These are phyloP conservation scores for Cyclocybe aegerita DNA, from an alignment of 768 basidiomycete genomes.

Conservation along the genomic window DNA sequence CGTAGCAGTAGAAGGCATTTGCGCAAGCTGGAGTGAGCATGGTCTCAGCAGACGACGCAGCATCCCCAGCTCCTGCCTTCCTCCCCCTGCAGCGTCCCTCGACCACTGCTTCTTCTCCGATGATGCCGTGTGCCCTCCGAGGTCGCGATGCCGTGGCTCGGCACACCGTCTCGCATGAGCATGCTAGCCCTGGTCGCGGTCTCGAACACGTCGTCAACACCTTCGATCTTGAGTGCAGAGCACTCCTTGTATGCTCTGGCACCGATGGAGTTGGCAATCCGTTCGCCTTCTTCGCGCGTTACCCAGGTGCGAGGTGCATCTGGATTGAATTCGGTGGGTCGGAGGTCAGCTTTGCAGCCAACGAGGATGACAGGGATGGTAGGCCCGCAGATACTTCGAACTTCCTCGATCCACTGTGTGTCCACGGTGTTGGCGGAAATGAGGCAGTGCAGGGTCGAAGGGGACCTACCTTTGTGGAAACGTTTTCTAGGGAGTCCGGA, in stretches of 20 bases:
- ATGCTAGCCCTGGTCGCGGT: conserved; percentile 95
- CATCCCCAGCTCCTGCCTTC: conserved; percentile 61
- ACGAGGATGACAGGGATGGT: conserved; percentile 93
- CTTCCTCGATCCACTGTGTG: conserved; percentile 95
- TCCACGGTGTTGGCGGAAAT: conserved; percentile 15
- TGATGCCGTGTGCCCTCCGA: conserved; percentile 44
- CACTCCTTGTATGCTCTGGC: conserved; percentile 96
- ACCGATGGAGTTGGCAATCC: conserved; percentile 80
- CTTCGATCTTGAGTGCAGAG: conserved; percentile 84
- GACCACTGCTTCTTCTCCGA: conserved; percentile 54
- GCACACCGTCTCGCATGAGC: conserved; percentile 87
- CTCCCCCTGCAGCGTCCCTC: conserved; percentile 39
- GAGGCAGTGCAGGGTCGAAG: conserved; percentile 6
- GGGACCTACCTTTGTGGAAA: conserved; percentile 75
- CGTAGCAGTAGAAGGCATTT: conserved; percentile 2
- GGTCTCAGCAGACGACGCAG: conserved; percentile 62
- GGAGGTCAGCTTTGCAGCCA: conserved; percentile 93
- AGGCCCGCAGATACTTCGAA: conserved; percentile 92
- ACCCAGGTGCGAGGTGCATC: conserved; percentile 55
- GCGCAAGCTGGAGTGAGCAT: conserved; percentile 3
- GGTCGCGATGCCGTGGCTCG: conserved; percentile 38
- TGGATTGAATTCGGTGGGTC: conserved; percentile 54
- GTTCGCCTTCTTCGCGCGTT: conserved; percentile 77
- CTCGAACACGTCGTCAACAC: conserved; percentile 97
- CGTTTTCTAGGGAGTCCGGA: conserved; percentile 95